Evolutionary conservation across 495 filamentous ascomycete species (phyloP).

Genomic region (Aspergillus kassunensis): DNA sequence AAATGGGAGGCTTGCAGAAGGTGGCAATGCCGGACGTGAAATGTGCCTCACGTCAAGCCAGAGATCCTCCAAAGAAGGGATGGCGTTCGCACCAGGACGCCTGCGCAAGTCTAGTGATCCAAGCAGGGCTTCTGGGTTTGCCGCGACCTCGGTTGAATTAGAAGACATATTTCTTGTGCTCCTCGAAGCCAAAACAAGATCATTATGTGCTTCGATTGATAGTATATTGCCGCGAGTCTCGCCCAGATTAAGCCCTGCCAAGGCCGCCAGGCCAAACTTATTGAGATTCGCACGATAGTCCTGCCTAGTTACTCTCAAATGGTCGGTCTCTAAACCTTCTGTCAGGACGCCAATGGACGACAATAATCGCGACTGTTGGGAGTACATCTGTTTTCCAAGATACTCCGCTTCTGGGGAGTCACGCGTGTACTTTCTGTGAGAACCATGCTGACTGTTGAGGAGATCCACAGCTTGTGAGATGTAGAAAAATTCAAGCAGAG

Average conservation of each 20-base stretch:
- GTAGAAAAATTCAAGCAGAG: constrained; percentile 44
- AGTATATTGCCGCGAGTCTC: constrained; percentile 13
- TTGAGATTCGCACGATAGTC: constrained; percentile 44
- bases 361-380: constrained; percentile 39
- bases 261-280: constrained; percentile 32
- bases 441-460: constrained; percentile 37
- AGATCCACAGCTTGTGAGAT: constrained; percentile 43
- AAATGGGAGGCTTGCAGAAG: constrained; percentile 31
- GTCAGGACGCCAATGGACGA: constrained; percentile 38
- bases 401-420: constrained; percentile 43
- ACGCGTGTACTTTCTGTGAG: constrained; percentile 31
- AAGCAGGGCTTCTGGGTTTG: constrained; percentile 4
- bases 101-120: constrained; percentile 16
- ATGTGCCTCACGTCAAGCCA: constrained; percentile 20
- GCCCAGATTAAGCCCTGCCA: constrained; percentile 34
- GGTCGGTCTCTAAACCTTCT: constrained; percentile 37
- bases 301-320: constrained; percentile 32
- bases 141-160: constrained; percentile 1
- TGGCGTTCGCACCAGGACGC: constrained; percentile 17
- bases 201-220: constrained; percentile 15
- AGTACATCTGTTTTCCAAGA: constrained; percentile 40
- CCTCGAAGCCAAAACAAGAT: constrained; percentile 25
- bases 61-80: constrained; percentile 23
- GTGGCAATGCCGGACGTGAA: constrained; percentile 22
- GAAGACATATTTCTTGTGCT: constrained; percentile 10